Conservation (phyloP, 225 moss, liverwort and hornwort genomes). For the Lunularia cruciata region DNA sequence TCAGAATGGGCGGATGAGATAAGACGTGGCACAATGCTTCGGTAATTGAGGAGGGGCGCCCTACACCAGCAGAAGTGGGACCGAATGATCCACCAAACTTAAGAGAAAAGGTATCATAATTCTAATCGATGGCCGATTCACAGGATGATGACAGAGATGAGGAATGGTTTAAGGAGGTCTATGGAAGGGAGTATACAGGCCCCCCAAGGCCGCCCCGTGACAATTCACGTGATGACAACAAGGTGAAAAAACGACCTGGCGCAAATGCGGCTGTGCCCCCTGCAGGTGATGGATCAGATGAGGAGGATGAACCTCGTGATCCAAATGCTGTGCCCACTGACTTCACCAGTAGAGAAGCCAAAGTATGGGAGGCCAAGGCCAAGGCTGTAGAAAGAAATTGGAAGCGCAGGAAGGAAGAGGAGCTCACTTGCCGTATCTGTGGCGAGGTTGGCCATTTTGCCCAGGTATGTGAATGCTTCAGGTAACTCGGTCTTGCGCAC, state of each 20-base stretch:
- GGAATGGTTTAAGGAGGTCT: conserved; percentile 99
- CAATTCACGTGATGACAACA: conserved; percentile 61
- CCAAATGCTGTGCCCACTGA: conserved; percentile 99
- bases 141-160: conserved; percentile 99
- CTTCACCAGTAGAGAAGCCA: conserved; percentile 99
- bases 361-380: conserved; percentile 99
- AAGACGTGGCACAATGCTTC: conserved; percentile 12
- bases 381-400: conserved; percentile 99
- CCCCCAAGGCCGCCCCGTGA: conserved; percentile 69
- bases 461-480: conserved; percentile 79
- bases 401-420: conserved; percentile 99
- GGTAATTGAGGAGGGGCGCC: conserved; percentile 31
- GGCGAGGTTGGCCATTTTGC: conserved; percentile 99
- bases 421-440: conserved; percentile 99
- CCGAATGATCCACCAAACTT: conserved; percentile 30
- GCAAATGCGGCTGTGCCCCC: conserved; percentile 49
- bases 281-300: conserved; percentile 86
- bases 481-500: conserved; percentile 44
- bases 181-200: conserved; percentile 94
- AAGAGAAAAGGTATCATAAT: conserved; percentile 47
- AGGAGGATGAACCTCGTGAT: conserved; percentile 91
- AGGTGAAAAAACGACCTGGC: conserved; percentile 55
- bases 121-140: conserved; percentile 76
- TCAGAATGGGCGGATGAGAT: conserved; percentile 34
- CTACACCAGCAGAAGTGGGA: conserved; percentile 37